phyloP scores from a whole-genome alignment of 2,329 filamentous ascomycete species.

The Paecilomyces formosus region DNA sequence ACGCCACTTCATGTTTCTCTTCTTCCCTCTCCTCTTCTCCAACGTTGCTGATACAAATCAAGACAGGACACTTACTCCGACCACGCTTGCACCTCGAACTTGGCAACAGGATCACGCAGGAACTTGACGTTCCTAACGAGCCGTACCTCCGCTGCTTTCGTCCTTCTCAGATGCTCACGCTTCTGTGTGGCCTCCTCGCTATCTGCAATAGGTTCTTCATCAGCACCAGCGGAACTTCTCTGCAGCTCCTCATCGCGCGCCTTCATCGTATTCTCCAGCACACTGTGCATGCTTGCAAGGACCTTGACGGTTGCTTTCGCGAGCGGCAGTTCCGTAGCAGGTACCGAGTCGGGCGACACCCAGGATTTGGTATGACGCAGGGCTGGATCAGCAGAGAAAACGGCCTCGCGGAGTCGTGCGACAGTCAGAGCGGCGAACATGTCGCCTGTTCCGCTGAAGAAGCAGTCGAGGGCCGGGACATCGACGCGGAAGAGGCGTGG shows the following conservation, averaged over 20 bases:
- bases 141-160: constrained; percentile 81
- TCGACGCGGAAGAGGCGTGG: constrained; percentile 84
- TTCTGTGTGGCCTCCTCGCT: constrained; percentile 43
- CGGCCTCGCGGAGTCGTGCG: constrained; percentile 78
- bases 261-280: constrained; percentile 61
- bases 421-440: constrained; percentile 95
- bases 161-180: constrained; percentile 60
- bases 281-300: constrained; percentile 83
- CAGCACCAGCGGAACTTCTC: constrained; percentile 12
- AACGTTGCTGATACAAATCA: background rate
- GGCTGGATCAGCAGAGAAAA: constrained; percentile 38
- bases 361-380: constrained; percentile 57
- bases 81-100: constrained; percentile 51
- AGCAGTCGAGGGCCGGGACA: constrained; percentile 81
- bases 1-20: background rate
- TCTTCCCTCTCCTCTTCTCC: too few relatives aligned
- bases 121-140: constrained; percentile 68
- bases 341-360: constrained; percentile 67
- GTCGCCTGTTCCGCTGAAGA: constrained; percentile 94
- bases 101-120: constrained; percentile 57
- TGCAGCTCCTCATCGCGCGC: constrained; percentile 60
- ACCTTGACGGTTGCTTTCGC: constrained; percentile 80
- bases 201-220: constrained; percentile 23
- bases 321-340: constrained; percentile 66
- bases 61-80: constrained; percentile 7